A percentile compares a stretch with the other conserved stretches of the same genome.
Evolutionary conservation across 306 rosid species (phyloP).

Genomic region (Comarum palustre): DNA sequence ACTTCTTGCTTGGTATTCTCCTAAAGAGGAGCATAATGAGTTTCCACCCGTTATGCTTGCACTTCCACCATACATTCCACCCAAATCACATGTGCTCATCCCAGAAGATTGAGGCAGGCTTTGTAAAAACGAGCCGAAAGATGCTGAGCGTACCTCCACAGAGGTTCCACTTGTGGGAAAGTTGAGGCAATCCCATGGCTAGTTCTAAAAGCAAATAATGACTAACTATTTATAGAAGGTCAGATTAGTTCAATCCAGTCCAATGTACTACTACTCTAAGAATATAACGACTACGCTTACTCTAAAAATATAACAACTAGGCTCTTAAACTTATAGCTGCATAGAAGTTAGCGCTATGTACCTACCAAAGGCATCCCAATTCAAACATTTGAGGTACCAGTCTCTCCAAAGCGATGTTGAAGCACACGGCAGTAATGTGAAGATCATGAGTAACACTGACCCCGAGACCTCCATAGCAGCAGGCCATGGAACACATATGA

Average conservation of each 20-base stretch:
- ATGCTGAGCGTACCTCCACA: slow-evolving; percentile 44
- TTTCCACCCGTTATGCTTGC: slow-evolving; percentile 36
- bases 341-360: slow-evolving; percentile 41
- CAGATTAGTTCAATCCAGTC: slow-evolving; percentile 10
- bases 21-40: slow-evolving; percentile 49
- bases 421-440: slow-evolving; percentile 36
- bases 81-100: slow-evolving; percentile 48
- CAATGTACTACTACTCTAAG: not conserved
- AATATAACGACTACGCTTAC: too few relatives aligned
- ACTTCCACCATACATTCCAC: slow-evolving; percentile 39
- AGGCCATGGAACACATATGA: slow-evolving; percentile 38
- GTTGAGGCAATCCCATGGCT: slow-evolving; percentile 87
- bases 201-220: slow-evolving; percentile 14
- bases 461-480: slow-evolving; percentile 50
- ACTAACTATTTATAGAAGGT: slow-evolving; percentile 8
- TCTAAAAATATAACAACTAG: not conserved
- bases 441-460: slow-evolving; percentile 39
- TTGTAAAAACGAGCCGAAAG: slow-evolving; percentile 45
- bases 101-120: slow-evolving; percentile 54
- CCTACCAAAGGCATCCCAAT: slow-evolving; percentile 53
- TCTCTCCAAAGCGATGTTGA: slow-evolving; percentile 33
- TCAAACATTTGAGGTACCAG: slow-evolving; percentile 39
- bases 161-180: slow-evolving; percentile 50
- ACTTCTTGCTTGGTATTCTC: slow-evolving; percentile 47
- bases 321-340: slow-evolving; percentile 20